Evolutionary conservation across 2,329 filamentous ascomycete genomes (phyloP).

Genomic region (Aspergillus bombycis): DNA sequence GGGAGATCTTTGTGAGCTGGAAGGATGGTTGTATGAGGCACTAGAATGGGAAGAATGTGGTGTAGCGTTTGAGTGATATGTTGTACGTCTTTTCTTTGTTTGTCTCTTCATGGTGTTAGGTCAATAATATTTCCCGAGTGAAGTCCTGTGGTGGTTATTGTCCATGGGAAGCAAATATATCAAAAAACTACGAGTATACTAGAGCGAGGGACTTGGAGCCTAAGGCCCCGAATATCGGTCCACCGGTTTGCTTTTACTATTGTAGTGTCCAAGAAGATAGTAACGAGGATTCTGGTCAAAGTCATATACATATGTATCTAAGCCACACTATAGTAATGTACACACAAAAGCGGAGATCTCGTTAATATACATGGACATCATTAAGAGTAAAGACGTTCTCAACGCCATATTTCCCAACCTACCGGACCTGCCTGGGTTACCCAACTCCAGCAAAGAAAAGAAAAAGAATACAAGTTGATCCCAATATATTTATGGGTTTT

Average conservation of each 20-base stretch:
- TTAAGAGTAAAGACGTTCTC: background rate
- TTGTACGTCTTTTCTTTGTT: constrained; percentile 15
- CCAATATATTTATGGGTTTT: constrained; percentile 12
- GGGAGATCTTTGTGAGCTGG: constrained; percentile 11
- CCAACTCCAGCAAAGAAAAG: background rate
- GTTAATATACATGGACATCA: constrained; percentile 9
- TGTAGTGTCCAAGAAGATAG: background rate
- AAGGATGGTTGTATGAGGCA: background rate
- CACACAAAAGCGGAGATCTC: constrained; percentile 8
- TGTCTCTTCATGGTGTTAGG: background rate
- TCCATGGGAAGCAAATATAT: background rate
- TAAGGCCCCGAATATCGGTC: background rate
- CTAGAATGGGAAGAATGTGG: constrained; percentile 3
- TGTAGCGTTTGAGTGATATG: constrained; percentile 3
- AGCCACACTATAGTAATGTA: constrained; percentile 10
- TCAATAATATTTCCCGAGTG: too few species aligned
- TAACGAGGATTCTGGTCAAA: background rate
- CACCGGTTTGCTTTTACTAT: background rate
- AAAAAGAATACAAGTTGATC: background rate
- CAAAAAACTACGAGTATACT: background rate
- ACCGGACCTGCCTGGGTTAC: background rate
- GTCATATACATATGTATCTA: background rate
- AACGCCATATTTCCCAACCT: background rate
- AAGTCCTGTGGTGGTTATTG: background rate
- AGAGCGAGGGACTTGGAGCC: background rate